Conservation (phyloP, 2,329 filamentous ascomycete genomes). For the Gremmenia infestans region DNA sequence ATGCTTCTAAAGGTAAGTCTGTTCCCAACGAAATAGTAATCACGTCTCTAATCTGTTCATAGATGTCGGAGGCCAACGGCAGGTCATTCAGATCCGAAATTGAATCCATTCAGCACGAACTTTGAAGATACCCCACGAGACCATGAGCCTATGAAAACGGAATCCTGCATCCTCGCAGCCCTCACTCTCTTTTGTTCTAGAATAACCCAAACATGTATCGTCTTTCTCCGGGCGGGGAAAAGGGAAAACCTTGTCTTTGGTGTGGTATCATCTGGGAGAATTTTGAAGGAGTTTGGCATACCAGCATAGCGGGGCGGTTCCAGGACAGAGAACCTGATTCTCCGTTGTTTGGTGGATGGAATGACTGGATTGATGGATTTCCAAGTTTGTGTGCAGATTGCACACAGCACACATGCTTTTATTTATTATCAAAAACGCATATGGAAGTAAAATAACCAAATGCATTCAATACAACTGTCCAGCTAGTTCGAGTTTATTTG, state of each 20-base stretch:
- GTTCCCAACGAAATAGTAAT: not conserved
- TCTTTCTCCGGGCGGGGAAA: slow-evolving; percentile 8
- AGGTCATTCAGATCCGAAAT: slow-evolving; percentile 31
- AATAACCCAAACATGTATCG: slow-evolving; percentile 15
- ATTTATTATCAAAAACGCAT: not conserved
- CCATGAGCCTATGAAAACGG: not conserved
- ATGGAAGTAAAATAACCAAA: not conserved
- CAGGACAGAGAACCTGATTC: not conserved
- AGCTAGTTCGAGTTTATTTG: not conserved
- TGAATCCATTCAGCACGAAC: slow-evolving; percentile 31
- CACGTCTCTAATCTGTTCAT: not conserved
- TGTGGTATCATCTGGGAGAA: slow-evolving; percentile 11
- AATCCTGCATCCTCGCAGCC: not conserved
- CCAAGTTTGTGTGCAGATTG: slow-evolving; percentile 1
- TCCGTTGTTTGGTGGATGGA: not conserved
- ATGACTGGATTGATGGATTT: not conserved
- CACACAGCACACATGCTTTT: not conserved
- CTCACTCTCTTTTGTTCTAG: slow-evolving; percentile 21
- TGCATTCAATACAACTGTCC: too few relatives aligned
- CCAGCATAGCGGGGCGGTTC: slow-evolving; percentile 25
- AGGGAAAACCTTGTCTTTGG: slow-evolving; percentile 4
- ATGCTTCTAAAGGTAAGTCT: slow-evolving; percentile 55
- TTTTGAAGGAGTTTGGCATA: slow-evolving; percentile 25
- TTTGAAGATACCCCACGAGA: slow-evolving; percentile 14
- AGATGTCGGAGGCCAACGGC: slow-evolving; percentile 32